These are phyloP conservation scores for Malus sieversii DNA, from an alignment of 306 rosid genomes.

Conservation along the genomic window DNA sequence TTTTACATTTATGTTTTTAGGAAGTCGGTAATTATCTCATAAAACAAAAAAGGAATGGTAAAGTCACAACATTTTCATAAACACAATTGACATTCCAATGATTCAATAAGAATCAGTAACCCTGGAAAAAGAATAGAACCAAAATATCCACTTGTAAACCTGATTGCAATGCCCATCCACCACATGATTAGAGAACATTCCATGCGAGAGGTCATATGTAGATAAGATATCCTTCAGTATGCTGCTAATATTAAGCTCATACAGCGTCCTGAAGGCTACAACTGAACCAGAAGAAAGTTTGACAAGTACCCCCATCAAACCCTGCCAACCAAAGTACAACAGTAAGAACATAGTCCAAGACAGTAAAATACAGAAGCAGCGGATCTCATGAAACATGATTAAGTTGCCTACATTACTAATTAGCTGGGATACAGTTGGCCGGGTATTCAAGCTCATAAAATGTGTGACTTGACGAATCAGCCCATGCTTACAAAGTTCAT, in stretches of 20 bases:
- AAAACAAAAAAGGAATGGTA: no score
- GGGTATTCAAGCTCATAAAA: constrained; percentile 59
- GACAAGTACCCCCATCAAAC: constrained; percentile 77
- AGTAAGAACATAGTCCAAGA: constrained; percentile 19
- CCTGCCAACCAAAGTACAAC: constrained; percentile 46
- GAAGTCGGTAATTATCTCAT: not conserved
- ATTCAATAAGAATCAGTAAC: not conserved
- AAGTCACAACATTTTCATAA: not conserved
- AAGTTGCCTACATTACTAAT: constrained; percentile 53
- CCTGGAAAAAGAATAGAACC: constrained; percentile 7
- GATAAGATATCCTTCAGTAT: constrained; percentile 64
- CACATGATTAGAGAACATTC: constrained; percentile 55
- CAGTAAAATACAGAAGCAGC: constrained; percentile 11
- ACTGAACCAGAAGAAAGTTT: constrained; percentile 77
- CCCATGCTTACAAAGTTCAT: constrained; percentile 78
- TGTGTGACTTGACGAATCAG: constrained; percentile 62
- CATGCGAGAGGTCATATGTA: constrained; percentile 56
- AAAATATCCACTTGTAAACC: constrained; percentile 41
- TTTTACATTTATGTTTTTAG: not conserved
- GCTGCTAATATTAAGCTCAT: constrained; percentile 73
- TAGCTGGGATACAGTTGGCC: constrained; percentile 51
- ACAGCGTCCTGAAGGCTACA: constrained; percentile 65
- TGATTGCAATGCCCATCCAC: constrained; percentile 71
- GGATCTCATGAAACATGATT: not conserved
- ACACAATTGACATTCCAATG: not conserved